These are phyloP conservation scores for Yamadazyma dushanensis DNA, from an alignment of 1,139 yeast genomes.

Conservation along the genomic window DNA sequence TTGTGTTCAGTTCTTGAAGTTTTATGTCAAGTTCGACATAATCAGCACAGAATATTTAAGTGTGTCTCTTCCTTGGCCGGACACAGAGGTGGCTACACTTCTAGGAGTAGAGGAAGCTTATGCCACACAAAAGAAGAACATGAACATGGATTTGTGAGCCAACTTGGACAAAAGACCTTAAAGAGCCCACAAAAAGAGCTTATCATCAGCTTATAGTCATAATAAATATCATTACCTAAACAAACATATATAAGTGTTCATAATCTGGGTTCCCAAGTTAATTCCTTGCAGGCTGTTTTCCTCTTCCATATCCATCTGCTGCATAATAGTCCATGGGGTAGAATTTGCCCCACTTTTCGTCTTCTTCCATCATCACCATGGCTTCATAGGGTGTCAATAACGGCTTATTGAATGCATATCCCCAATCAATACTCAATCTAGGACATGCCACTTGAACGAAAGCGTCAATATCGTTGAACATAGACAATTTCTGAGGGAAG, in stretches of 20 bases:
- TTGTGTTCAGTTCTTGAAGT: constrained; percentile 48
- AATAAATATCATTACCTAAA: too few relatives aligned
- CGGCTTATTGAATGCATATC: constrained; percentile 93
- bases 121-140: constrained; percentile 8
- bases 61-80: constrained; percentile 51
- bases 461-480: constrained; percentile 91
- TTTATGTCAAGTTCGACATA: constrained; percentile 50
- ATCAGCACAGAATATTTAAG: constrained; percentile 43
- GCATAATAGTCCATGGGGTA: constrained; percentile 98
- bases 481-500: constrained; percentile 89
- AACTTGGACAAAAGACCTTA: too few relatives aligned
- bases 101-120: constrained; percentile 54
- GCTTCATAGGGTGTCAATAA: constrained; percentile 94
- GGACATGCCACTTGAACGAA: constrained; percentile 99
- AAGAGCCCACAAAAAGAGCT: too few relatives aligned
- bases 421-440: constrained; percentile 96
- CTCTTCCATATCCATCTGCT: constrained; percentile 91
- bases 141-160: constrained; percentile 5
- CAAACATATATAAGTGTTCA: background rate
- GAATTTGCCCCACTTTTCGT: constrained; percentile 61
- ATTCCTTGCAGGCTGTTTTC: constrained; percentile 54
- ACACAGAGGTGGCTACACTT: constrained; percentile 60
- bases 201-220: too few relatives aligned
- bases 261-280: background rate
- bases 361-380: constrained; percentile 81